Evolutionary conservation across 2,329 filamentous ascomycete genomes (phyloP).

Genomic region (Penicillium janthinellum): DNA sequence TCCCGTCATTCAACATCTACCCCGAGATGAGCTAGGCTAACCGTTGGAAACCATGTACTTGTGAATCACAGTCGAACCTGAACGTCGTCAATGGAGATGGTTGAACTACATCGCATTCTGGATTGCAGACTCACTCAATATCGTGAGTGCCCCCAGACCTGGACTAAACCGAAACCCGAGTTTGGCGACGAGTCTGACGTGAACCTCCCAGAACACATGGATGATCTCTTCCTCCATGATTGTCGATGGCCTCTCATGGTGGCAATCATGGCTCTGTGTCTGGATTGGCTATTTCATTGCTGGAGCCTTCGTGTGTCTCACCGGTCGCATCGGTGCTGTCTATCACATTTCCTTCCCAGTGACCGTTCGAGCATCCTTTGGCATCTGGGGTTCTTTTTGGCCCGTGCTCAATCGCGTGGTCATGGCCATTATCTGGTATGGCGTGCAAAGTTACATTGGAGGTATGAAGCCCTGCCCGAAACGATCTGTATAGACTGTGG

Average conservation of each 20-base stretch:
- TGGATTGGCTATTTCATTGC: slow-evolving; percentile 83
- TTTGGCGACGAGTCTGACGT: slow-evolving; percentile 3
- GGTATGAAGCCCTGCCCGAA: slow-evolving; percentile 36
- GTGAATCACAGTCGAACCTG: slow-evolving; percentile 67
- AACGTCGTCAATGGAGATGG: slow-evolving; percentile 77
- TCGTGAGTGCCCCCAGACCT: slow-evolving; percentile 47
- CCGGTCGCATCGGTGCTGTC: slow-evolving; percentile 78
- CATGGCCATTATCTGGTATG: slow-evolving; percentile 87
- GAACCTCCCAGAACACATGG: slow-evolving; percentile 69
- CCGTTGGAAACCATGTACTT: slow-evolving; percentile 12
- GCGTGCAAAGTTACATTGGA: slow-evolving; percentile 74
- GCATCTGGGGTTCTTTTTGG: slow-evolving; percentile 87
- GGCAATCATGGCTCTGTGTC: slow-evolving; percentile 88
- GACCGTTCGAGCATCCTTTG: slow-evolving; percentile 74
- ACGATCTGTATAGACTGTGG: background rate
- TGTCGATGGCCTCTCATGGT: slow-evolving; percentile 77
- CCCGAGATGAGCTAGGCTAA: slow-evolving; percentile 11
- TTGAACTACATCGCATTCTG: slow-evolving; percentile 91
- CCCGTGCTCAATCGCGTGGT: slow-evolving; percentile 86
- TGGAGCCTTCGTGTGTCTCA: slow-evolving; percentile 72
- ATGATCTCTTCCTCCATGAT: slow-evolving; percentile 90
- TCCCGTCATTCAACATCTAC: background rate
- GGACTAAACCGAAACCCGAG: background rate
- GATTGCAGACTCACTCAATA: slow-evolving; percentile 83
- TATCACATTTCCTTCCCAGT: slow-evolving; percentile 93